Evolutionary conservation across 2,329 filamentous ascomycete genomes (phyloP), one percentile per base, ranked within the genome.

Genomic region (Pseudofabraea citricarpa): DNA sequence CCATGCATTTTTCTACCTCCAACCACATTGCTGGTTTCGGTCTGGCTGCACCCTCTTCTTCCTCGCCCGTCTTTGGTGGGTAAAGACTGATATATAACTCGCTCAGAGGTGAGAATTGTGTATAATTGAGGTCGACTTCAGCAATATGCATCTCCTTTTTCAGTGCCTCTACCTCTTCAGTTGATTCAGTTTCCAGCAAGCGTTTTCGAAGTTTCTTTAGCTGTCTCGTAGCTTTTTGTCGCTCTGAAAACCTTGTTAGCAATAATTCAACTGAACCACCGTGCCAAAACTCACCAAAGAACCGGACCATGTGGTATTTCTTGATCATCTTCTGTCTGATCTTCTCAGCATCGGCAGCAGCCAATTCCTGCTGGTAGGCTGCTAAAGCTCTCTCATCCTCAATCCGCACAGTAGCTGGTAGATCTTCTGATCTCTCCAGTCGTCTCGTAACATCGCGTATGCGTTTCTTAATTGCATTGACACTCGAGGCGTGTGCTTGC

Each of bases 301-400:
- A 93, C 21, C 87, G 73, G 40, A 91, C 79, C 77, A 88, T 90
- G 62, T 91, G 87, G 56, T 90, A 93, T 62, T 83, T 85, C 40
- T 72, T 72, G 49, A 90, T 89, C 77, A 90, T 87, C 46, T 79
- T 73, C 54, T 74, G 74, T 52, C 79, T 74, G 58, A 73, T 74
- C 65, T 80, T 82, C 55, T 81, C 79, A 46, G 74, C 72, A 46
- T 77, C 69, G 37, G 75, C 72, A 49, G 77, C 72, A 4, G 65
- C 71, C 46, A 90, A 70, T 56, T 86, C 83, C 50, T 77, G 71
- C 62, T 79, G 74, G 56, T 82, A 83, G 4, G 81, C 74, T 36
- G 74, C 75, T 49, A 91, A 67, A 58, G 89, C 87, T 43, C 85
- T 75, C 64, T 90, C 83, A 47, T 87, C 74, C 20, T 88, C 83